phyloP scores from a whole-genome alignment of 108 stramenopile species.

The Nitzschia putrida region DNA sequence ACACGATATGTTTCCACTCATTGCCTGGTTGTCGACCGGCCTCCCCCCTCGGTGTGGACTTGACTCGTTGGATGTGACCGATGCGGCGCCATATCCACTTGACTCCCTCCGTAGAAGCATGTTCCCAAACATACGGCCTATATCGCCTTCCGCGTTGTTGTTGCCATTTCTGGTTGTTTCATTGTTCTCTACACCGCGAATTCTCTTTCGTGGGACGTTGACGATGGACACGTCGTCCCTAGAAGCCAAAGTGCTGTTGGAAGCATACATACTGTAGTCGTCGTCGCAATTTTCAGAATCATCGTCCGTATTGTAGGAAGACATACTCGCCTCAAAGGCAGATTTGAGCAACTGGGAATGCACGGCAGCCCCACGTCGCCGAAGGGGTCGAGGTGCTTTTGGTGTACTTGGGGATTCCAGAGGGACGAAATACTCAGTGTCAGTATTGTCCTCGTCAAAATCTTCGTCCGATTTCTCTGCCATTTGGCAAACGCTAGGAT shows the following conservation, averaged over 20 bases:
- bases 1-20: too few species aligned
- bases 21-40: too few species aligned
- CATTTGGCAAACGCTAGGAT: too few species aligned
- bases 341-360: slow-evolving; percentile 9
- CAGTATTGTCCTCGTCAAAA: too few species aligned
- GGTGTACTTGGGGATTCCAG: background rate
- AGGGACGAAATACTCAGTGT: background rate
- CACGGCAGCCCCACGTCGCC: slow-evolving; percentile 13
- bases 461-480: too few species aligned
- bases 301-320: slow-evolving; percentile 1
- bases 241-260: slow-evolving; percentile 10
- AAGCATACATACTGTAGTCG: slow-evolving; percentile 11
- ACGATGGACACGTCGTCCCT: background rate
- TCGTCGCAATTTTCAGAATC: slow-evolving; percentile 9
- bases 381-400: background rate
- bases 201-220: background rate
- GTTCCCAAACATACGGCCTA: background rate
- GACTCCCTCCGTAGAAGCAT: background rate
- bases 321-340: slow-evolving; percentile 18
- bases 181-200: background rate
- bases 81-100: too few species aligned
- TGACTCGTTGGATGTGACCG: too few species aligned
- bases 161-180: background rate
- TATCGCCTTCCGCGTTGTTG: background rate
- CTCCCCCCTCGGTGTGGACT: too few species aligned